Conservation (phyloP, 2,329 filamentous ascomycete genomes). For the Calonectria leucothoes region DNA sequence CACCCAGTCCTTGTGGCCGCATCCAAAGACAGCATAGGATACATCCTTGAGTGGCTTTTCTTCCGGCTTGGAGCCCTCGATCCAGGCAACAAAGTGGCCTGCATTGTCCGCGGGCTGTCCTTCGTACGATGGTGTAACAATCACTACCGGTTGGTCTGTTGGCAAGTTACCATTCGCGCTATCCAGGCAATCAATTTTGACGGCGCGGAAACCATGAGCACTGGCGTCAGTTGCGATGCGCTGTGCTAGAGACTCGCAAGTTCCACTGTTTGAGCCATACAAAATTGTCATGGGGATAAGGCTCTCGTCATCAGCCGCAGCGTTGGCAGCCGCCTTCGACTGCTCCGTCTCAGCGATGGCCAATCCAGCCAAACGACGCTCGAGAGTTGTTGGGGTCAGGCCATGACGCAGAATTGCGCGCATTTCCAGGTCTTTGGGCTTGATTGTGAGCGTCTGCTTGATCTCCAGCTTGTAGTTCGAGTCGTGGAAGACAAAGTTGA, state of each 20-base stretch:
- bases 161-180: slow-evolving; percentile 69
- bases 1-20: slow-evolving; percentile 67
- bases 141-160: slow-evolving; percentile 68
- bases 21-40: slow-evolving; percentile 76
- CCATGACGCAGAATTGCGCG: slow-evolving; percentile 63
- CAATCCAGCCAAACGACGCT: slow-evolving; percentile 54
- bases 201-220: slow-evolving; percentile 67
- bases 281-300: slow-evolving; percentile 68
- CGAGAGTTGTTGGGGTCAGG: slow-evolving; percentile 57
- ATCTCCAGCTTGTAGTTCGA: slow-evolving; percentile 67
- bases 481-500: slow-evolving; percentile 71
- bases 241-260: slow-evolving; percentile 76
- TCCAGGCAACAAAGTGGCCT: slow-evolving; percentile 73
- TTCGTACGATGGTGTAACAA: slow-evolving; percentile 79
- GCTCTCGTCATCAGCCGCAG: slow-evolving; percentile 13
- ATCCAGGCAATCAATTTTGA: slow-evolving; percentile 67
- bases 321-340: slow-evolving; percentile 3
- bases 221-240: slow-evolving; percentile 68
- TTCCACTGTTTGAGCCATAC: slow-evolving; percentile 80
- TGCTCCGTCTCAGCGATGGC: slow-evolving; percentile 29
- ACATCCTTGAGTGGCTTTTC: slow-evolving; percentile 61
- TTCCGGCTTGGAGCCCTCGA: slow-evolving; percentile 62
- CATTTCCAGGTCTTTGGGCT: slow-evolving; percentile 72
- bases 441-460: slow-evolving; percentile 68
- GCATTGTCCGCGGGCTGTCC: slow-evolving; percentile 80